These are phyloP conservation scores for Mrakia blollopis DNA, from an alignment of 768 basidiomycete genomes.

Conservation along the genomic window DNA sequence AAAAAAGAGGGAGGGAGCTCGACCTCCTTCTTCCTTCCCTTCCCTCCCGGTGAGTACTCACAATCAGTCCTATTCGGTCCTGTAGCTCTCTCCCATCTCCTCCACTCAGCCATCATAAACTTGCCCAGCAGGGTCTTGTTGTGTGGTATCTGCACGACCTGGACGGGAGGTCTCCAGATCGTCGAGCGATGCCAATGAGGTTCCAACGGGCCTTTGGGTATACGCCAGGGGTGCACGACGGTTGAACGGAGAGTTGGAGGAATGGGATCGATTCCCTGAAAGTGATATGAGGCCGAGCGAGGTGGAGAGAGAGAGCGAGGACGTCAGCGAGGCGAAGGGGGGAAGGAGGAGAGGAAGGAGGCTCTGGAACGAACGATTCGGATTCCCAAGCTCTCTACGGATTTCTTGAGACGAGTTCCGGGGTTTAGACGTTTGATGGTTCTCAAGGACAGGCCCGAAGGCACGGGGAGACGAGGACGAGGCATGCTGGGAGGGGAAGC, in stretches of 20 bases:
- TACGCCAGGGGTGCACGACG: background rate
- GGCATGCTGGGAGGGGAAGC: background rate
- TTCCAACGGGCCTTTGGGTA: background rate
- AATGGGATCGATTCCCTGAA: slow-evolving; percentile 12
- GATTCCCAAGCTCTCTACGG: slow-evolving; percentile 21
- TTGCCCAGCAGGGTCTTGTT: slow-evolving; percentile 14
- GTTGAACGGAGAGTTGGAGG: background rate
- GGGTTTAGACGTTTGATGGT: slow-evolving; percentile 5
- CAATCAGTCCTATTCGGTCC: background rate
- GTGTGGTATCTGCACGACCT: background rate
- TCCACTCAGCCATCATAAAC: slow-evolving; percentile 27
- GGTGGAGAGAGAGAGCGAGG: background rate
- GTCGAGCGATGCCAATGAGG: slow-evolving; percentile 23
- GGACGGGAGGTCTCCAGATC: background rate
- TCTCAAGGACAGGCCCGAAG: background rate
- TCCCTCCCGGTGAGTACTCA: background rate
- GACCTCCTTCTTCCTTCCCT: background rate
- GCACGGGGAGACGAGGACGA: background rate
- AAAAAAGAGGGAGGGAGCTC: background rate
- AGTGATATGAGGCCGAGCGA: background rate
- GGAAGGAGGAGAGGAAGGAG: background rate
- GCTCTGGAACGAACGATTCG: slow-evolving; percentile 25
- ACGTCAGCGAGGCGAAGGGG: background rate
- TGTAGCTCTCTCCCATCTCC: background rate
- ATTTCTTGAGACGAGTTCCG: background rate